Evolutionary conservation across 176 grass and related monocot species (phyloP).

Genomic region (Pontederia paniculata): DNA sequence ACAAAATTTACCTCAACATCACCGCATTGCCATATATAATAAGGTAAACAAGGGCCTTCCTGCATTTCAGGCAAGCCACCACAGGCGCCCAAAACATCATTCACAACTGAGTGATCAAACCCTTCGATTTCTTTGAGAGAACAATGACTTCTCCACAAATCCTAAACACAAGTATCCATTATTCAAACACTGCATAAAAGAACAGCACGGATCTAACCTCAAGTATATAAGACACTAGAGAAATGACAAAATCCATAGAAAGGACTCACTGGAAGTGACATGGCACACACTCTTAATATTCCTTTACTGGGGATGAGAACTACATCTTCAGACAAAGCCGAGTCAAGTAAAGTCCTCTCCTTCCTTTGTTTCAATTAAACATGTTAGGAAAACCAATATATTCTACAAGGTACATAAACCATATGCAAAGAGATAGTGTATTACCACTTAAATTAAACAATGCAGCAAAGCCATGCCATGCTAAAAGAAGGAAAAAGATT

Average conservation of each 20-base stretch:
- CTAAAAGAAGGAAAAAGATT: too few species aligned
- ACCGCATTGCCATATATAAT: conserved; percentile 87
- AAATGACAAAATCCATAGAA: conserved; percentile 2
- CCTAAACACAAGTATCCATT: conserved; percentile 18
- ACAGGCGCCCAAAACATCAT: conserved; percentile 77
- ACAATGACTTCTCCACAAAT: conserved; percentile 72
- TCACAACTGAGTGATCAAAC: conserved; percentile 69
- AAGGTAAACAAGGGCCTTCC: conserved; percentile 61
- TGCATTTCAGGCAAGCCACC: conserved; percentile 50
- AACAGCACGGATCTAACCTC: background rate
- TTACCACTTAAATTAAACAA: too few species aligned
- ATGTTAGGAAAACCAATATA: background rate
- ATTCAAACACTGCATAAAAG: background rate
- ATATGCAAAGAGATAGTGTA: too few species aligned
- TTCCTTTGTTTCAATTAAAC: conserved; percentile 40
- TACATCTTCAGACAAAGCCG: conserved; percentile 53
- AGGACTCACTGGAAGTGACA: conserved; percentile 85
- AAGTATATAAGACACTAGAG: background rate
- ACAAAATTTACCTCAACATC: conserved; percentile 38
- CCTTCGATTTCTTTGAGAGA: conserved; percentile 56
- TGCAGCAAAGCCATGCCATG: too few species aligned
- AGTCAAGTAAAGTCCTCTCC: conserved; percentile 57
- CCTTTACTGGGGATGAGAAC: conserved; percentile 69
- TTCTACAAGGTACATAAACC: background rate
- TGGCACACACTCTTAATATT: conserved; percentile 67